Conservation (phyloP, 2,329 filamentous ascomycete genomes). For the Paracorniculantispora psalliotae region DNA sequence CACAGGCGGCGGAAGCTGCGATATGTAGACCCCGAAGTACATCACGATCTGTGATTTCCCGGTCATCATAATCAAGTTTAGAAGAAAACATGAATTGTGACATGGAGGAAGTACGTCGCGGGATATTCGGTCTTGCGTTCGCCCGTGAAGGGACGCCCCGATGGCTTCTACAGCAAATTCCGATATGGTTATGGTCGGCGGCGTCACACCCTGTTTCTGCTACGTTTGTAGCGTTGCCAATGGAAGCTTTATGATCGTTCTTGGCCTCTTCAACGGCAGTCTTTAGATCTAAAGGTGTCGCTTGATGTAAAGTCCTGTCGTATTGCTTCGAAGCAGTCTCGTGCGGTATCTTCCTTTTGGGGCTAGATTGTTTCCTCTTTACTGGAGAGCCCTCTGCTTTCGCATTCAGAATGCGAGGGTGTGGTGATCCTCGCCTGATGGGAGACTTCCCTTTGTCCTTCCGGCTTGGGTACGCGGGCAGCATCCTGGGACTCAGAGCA, state of each 20-base stretch:
- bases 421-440: not conserved
- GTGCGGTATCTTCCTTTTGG: slow-evolving; percentile 2
- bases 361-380: not conserved
- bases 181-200: slow-evolving; percentile 18
- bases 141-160: slow-evolving; percentile 22
- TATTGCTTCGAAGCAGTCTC: slow-evolving; percentile 8
- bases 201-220: not conserved
- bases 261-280: not conserved
- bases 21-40: slow-evolving; percentile 52
- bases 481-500: slow-evolving; percentile 11
- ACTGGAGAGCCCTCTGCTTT: not conserved
- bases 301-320: not conserved
- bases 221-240: not conserved
- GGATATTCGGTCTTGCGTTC: slow-evolving; percentile 29
- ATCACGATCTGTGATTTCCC: slow-evolving; percentile 42
- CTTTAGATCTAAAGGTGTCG: not conserved
- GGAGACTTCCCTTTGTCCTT: not conserved
- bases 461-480: not conserved
- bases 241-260: not conserved
- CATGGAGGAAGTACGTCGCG: slow-evolving; percentile 32
- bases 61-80: slow-evolving; percentile 30
- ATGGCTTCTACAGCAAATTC: slow-evolving; percentile 14
- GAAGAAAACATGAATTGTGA: slow-evolving; percentile 19
- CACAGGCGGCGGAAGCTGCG: slow-evolving; percentile 51
- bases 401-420: not conserved